A percentile compares a stretch with the other conserved stretches of the same genome.
Evolutionary conservation across 2,329 filamentous ascomycete species (phyloP).

Genomic region (Purpureocillium takamizusanense): DNA sequence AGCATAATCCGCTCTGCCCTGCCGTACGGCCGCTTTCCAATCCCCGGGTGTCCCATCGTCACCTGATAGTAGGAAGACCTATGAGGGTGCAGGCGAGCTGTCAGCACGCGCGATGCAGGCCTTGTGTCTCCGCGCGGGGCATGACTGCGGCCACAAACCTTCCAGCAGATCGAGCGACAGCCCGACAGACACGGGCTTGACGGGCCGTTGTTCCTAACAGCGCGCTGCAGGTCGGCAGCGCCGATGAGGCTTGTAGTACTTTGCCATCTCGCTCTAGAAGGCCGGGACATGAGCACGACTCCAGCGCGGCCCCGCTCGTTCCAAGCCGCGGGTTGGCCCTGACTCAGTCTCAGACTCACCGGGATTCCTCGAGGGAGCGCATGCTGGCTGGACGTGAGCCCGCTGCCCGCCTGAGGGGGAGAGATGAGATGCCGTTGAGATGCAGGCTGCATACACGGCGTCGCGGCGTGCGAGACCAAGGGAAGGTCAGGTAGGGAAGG

Average conservation of each 20-base stretch:
- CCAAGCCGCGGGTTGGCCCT: no score
- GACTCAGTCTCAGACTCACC: slow-evolving; percentile 16
- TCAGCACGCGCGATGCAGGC: no score
- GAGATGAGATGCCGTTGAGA: no score
- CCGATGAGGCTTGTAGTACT: slow-evolving; percentile 49
- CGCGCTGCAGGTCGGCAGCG: slow-evolving; percentile 52
- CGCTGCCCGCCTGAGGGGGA: background rate
- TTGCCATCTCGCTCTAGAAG: slow-evolving; percentile 56
- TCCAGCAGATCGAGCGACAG: slow-evolving; percentile 86
- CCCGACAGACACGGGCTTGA: slow-evolving; percentile 60
- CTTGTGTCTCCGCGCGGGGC: background rate
- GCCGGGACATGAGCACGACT: background rate
- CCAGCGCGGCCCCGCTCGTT: background rate
- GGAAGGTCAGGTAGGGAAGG: no score
- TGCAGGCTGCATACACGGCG: no score
- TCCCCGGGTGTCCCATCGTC: slow-evolving; percentile 46
- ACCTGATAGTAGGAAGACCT: slow-evolving; percentile 77
- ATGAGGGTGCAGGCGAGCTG: slow-evolving; percentile 5
- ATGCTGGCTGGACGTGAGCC: slow-evolving; percentile 13
- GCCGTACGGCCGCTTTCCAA: slow-evolving; percentile 60
- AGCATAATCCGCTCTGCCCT: slow-evolving; percentile 66
- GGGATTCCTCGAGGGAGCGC: slow-evolving; percentile 27
- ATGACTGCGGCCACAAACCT: slow-evolving; percentile 39
- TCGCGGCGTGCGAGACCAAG: no score
- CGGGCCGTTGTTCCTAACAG: slow-evolving; percentile 51